Percentiles rank a stretch among this genome's conserved stretches.
These are phyloP conservation scores for Backusella australiensis DNA, from an alignment of 192 early-diverging fungal species.

Conservation along the genomic window DNA sequence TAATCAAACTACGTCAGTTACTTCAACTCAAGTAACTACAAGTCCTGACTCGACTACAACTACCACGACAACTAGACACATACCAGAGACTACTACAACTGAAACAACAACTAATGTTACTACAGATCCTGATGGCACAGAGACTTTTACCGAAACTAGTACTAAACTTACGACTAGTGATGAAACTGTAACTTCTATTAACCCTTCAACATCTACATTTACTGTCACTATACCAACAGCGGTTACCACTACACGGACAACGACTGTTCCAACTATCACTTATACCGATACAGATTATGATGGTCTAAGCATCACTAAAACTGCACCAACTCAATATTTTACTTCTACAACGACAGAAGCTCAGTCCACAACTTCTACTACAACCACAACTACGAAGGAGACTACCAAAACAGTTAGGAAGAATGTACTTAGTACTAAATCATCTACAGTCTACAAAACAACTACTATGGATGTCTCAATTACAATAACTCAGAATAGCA, in stretches of 20 bases:
- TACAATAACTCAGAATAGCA: neutral
- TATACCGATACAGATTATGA: neutral
- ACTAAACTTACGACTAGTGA: neutral
- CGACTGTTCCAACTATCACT: neutral
- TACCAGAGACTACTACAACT: neutral
- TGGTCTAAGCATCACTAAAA: neutral
- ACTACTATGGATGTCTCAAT: neutral
- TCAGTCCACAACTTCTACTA: neutral
- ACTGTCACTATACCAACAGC: neutral
- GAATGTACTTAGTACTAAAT: neutral
- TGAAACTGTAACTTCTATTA: neutral
- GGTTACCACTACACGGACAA: neutral
- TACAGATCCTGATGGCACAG: neutral
- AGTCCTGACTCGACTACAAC: neutral
- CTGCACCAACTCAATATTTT: neutral
- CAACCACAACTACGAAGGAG: neutral
- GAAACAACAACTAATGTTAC: neutral
- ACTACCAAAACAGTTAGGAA: neutral
- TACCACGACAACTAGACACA: neutral
- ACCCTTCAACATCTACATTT: neutral
- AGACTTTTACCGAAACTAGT: neutral
- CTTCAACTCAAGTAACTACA: neutral
- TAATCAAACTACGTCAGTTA: neutral
- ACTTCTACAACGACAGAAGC: neutral
- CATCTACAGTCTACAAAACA: neutral